A percentile compares a stretch with the other conserved stretches of the same genome.
phyloP scores from a whole-genome alignment of 208 protist genomes.

The Crithidia fasciculata region DNA sequence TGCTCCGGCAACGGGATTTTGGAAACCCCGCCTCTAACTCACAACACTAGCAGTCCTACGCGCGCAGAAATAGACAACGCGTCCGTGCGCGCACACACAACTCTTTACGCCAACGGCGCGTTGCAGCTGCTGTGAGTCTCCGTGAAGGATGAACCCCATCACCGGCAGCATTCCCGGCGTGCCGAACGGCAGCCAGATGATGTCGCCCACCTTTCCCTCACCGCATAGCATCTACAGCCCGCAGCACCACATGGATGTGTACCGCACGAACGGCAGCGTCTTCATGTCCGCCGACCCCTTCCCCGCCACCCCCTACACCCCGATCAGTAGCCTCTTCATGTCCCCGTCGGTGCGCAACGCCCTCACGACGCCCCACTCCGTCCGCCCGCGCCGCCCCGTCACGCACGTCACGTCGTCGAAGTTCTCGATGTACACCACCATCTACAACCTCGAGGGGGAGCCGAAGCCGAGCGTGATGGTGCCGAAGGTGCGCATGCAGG shows the following conservation, averaged over 20 bases:
- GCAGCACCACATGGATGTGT: constrained; percentile 67
- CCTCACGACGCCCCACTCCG: constrained; percentile 37
- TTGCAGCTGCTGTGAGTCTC: too few relatives aligned
- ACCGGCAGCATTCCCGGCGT: constrained; percentile 34
- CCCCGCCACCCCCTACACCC: constrained; percentile 82
- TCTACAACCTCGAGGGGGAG: constrained; percentile 86
- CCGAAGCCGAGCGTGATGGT: constrained; percentile 59
- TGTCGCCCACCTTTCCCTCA: constrained; percentile 54
- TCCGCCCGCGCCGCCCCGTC: constrained; percentile 48
- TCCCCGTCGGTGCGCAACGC: constrained; percentile 61
- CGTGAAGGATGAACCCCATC: constrained; percentile 29
- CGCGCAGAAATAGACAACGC: too few relatives aligned
- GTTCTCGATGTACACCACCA: constrained; percentile 87
- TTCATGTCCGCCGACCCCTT: constrained; percentile 69
- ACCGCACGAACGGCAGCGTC: constrained; percentile 58
- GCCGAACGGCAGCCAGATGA: constrained; percentile 33
- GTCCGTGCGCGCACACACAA: neutral
- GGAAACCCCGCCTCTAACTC: too few relatives aligned
- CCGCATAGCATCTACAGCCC: constrained; percentile 70
- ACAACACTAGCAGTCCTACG: too few relatives aligned
- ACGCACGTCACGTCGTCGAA: constrained; percentile 85
- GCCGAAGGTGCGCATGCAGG: constrained; percentile 69
- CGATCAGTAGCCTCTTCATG: constrained; percentile 80
- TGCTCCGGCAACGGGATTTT: too few relatives aligned
- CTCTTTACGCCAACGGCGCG: neutral